Evolutionary conservation across 2,329 filamentous ascomycete genomes (phyloP).

Genomic region (Fonsecaea erecta): DNA sequence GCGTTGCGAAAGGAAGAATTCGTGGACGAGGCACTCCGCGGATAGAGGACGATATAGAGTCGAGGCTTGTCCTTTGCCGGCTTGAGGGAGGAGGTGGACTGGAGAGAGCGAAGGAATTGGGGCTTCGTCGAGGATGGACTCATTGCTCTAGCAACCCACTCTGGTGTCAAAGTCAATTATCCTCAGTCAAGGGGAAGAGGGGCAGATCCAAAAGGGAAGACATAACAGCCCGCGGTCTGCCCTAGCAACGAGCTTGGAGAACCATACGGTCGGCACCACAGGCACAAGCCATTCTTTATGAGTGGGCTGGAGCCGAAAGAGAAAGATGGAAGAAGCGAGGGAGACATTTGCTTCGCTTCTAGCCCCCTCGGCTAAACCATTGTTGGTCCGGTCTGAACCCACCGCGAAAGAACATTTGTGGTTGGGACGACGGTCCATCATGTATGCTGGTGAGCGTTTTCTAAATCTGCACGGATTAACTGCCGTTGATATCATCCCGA

Average conservation of each 20-base stretch:
- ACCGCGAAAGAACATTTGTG: too few species aligned
- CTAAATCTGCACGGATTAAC: background rate
- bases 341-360: constrained; percentile 10
- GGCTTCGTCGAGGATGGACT: constrained; percentile 13
- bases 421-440: background rate
- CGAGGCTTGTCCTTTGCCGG: constrained; percentile 35
- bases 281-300: background rate
- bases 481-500: background rate
- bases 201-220: background rate
- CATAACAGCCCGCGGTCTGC: background rate
- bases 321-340: background rate
- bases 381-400: background rate
- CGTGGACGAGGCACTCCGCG: constrained; percentile 31
- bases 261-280: background rate
- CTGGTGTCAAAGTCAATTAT: background rate
- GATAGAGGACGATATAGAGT: constrained; percentile 35
- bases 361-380: constrained; percentile 9
- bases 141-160: constrained; percentile 3
- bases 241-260: background rate
- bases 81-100: constrained; percentile 25
- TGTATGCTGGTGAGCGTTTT: constrained; percentile 9
- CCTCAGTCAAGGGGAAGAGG: background rate
- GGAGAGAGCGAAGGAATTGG: constrained; percentile 32
- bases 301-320: constrained; percentile 1
- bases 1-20: constrained; percentile 31